Evolutionary conservation across 176 grass and related monocot genomes (phyloP).

Genomic region (Oropetium thomaeum): DNA sequence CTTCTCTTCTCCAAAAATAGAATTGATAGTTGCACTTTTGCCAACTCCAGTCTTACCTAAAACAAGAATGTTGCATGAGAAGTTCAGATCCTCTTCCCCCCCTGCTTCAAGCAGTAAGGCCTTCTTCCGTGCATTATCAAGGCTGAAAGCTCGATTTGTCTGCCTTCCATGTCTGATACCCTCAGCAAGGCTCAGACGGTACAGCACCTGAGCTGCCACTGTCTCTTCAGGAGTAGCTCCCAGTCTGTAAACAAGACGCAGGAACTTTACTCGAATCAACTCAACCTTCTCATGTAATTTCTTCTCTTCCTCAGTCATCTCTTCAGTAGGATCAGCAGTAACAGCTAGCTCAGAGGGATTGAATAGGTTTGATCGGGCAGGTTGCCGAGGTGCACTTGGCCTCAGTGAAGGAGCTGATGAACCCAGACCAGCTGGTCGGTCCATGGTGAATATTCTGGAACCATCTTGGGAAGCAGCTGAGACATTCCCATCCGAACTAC

Average conservation of each 20-base stretch:
- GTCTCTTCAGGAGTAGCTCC: slow-evolving; percentile 69
- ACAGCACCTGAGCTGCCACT: slow-evolving; percentile 69
- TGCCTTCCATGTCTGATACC: slow-evolving; percentile 73
- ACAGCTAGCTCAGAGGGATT: slow-evolving; percentile 43
- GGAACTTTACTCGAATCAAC: slow-evolving; percentile 73
- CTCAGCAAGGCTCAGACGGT: slow-evolving; percentile 72
- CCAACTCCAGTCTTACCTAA: slow-evolving; percentile 91
- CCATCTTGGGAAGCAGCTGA: slow-evolving; percentile 59
- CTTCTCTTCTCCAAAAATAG: slow-evolving; percentile 77
- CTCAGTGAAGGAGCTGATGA: slow-evolving; percentile 57
- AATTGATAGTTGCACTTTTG: slow-evolving; percentile 99
- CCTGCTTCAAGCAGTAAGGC: slow-evolving; percentile 66
- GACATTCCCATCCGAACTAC: slow-evolving; percentile 57
- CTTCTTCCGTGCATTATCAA: slow-evolving; percentile 68
- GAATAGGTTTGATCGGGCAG: slow-evolving; percentile 45
- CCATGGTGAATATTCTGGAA: slow-evolving; percentile 57
- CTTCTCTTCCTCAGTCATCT: slow-evolving; percentile 78
- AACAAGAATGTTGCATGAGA: slow-evolving; percentile 85
- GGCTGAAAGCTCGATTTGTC: slow-evolving; percentile 51
- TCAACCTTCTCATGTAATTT: slow-evolving; percentile 88
- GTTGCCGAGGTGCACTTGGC: slow-evolving; percentile 40
- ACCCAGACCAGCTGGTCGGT: slow-evolving; percentile 69
- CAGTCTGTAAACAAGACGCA: slow-evolving; percentile 72
- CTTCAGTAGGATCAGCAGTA: slow-evolving; percentile 47
- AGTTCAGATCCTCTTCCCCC: slow-evolving; percentile 62